A percentile compares a stretch with the other conserved stretches of the same genome.
These are phyloP conservation scores for Psilocybe azurescens DNA, from an alignment of 768 basidiomycete species.

Conservation along the genomic window DNA sequence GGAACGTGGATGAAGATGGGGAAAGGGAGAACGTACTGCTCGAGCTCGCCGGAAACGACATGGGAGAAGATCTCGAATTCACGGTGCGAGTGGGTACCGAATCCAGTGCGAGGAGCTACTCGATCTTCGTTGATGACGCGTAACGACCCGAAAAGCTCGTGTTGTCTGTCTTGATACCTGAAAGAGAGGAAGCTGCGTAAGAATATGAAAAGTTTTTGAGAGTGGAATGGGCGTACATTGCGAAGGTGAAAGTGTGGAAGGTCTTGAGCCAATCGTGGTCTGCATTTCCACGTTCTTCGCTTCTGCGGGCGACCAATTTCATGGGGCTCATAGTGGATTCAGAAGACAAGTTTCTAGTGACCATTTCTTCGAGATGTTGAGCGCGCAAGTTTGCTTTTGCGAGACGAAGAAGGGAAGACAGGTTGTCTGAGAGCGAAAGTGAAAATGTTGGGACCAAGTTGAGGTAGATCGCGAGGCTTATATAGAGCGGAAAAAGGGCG, in stretches of 20 bases:
- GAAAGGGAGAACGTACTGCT: slow-evolving; percentile 64
- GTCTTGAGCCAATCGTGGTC: slow-evolving; percentile 90
- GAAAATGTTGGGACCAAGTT: slow-evolving; percentile 33
- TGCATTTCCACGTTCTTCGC: slow-evolving; percentile 70
- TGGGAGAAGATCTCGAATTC: slow-evolving; percentile 95
- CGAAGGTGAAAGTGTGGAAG: slow-evolving; percentile 85
- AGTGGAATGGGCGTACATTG: slow-evolving; percentile 47
- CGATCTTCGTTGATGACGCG: slow-evolving; percentile 95
- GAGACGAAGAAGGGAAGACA: slow-evolving; percentile 44
- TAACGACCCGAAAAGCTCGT: slow-evolving; percentile 71
- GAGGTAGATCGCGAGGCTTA: slow-evolving; percentile 43
- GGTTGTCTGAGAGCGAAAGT: no score
- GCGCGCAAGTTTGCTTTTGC: slow-evolving; percentile 39
- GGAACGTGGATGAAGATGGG: not conserved
- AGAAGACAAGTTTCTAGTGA: slow-evolving; percentile 11
- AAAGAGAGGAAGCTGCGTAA: not conserved
- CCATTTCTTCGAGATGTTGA: slow-evolving; percentile 24
- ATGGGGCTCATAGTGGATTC: slow-evolving; percentile 30
- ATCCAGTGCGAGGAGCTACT: slow-evolving; percentile 75
- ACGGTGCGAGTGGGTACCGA: no score
- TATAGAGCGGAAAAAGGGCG: slow-evolving; percentile 44
- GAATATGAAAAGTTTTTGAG: slow-evolving; percentile 18
- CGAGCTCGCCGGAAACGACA: slow-evolving; percentile 76
- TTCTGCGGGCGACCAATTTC: slow-evolving; percentile 57
- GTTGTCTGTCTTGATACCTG: slow-evolving; percentile 65